Conservation (phyloP, 2,329 filamentous ascomycete genomes). For the Xylaria sp. region DNA sequence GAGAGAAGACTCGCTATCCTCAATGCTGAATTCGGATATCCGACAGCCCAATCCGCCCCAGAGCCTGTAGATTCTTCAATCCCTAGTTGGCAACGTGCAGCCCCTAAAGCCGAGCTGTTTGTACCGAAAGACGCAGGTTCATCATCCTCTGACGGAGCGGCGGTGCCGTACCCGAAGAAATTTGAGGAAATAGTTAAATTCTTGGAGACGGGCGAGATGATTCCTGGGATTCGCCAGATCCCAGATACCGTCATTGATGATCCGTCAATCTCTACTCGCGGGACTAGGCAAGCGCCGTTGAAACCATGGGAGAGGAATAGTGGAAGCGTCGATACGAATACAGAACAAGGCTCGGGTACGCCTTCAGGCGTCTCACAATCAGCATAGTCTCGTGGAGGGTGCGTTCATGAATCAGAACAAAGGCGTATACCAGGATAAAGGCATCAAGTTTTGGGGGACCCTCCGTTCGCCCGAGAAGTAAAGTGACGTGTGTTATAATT, state of each 20-base stretch:
- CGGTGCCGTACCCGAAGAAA: conserved; percentile 71
- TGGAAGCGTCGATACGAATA: background rate
- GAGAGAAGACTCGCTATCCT: conserved; percentile 35
- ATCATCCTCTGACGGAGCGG: conserved; percentile 46
- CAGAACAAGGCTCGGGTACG: conserved; percentile 12
- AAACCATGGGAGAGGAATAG: conserved; percentile 72
- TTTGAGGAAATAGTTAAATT: conserved; percentile 81
- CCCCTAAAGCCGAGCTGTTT: conserved; percentile 48
- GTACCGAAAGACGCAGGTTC: conserved; percentile 40
- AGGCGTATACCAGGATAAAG: background rate
- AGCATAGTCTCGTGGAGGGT: background rate
- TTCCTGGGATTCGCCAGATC: conserved; percentile 80
- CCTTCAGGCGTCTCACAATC: conserved; percentile 1
- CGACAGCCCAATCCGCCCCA: conserved; percentile 10
- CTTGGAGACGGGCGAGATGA: conserved; percentile 75
- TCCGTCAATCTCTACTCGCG: conserved; percentile 54
- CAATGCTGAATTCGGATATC: conserved; percentile 26
- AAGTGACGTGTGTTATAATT: background rate
- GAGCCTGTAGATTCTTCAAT: conserved; percentile 33
- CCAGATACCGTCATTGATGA: conserved; percentile 74
- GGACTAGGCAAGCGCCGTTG: conserved; percentile 46
- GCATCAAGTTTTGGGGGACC: background rate
- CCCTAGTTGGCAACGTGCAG: conserved; percentile 49
- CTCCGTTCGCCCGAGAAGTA: background rate
- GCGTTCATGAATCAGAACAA: background rate